Evolutionary conservation across 768 basidiomycete genomes (phyloP).

Genomic region (Lactarius hatsudake): DNA sequence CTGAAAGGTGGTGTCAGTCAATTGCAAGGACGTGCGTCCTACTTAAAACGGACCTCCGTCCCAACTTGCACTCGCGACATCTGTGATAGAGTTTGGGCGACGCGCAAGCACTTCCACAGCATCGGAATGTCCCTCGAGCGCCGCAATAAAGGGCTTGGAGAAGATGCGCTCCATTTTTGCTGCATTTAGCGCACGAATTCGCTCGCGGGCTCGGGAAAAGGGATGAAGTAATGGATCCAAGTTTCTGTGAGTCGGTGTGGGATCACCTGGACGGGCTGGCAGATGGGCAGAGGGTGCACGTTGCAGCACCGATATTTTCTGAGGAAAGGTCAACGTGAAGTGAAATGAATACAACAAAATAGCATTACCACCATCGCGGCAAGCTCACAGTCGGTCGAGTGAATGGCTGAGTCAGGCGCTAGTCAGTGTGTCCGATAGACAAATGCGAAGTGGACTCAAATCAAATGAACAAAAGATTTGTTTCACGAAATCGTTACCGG

Average conservation of each 20-base stretch:
- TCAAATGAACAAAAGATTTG: too few relatives aligned
- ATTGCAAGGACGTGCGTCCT: slow-evolving; percentile 80
- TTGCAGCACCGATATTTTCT: slow-evolving; percentile 88
- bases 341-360: not conserved
- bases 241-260: slow-evolving; percentile 86
- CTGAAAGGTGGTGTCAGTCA: slow-evolving; percentile 39
- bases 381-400: too few relatives aligned
- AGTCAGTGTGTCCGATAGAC: too few relatives aligned
- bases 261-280: slow-evolving; percentile 73
- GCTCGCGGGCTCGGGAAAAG: slow-evolving; percentile 88
- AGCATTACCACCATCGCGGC: slow-evolving; percentile 22
- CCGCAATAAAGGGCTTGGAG: slow-evolving; percentile 92
- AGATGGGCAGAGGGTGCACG: slow-evolving; percentile 76
- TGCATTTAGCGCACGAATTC: slow-evolving; percentile 90
- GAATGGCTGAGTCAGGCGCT: too few relatives aligned
- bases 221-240: slow-evolving; percentile 95
- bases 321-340: not conserved
- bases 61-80: slow-evolving; percentile 64
- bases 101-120: slow-evolving; percentile 19
- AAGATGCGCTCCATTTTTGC: slow-evolving; percentile 97
- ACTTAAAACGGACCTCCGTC: slow-evolving; percentile 91
- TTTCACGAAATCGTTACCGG: too few relatives aligned
- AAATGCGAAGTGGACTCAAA: too few relatives aligned
- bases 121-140: slow-evolving; percentile 80
- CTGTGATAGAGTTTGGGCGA: slow-evolving; percentile 19